These are phyloP conservation scores for Hymenoscyphus fraxineus DNA, from an alignment of 2,329 filamentous ascomycete genomes.

Conservation along the genomic window DNA sequence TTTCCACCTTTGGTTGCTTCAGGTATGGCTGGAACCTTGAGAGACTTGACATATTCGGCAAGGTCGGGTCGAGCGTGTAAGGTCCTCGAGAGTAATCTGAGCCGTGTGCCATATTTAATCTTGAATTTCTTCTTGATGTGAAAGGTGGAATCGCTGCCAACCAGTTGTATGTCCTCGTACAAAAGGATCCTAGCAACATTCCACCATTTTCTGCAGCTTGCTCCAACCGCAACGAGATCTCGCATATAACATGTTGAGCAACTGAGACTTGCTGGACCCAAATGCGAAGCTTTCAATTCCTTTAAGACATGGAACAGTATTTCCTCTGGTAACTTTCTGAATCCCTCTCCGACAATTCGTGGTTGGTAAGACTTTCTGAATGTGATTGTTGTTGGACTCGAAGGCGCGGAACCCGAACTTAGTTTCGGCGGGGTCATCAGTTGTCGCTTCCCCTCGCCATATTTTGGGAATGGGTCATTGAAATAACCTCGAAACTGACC, in stretches of 20 bases:
- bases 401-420: conserved; percentile 5
- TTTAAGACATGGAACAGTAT: conserved; percentile 55
- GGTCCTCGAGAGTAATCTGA: conserved; percentile 55
- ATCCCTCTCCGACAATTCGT: conserved; percentile 45
- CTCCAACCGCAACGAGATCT: conserved; percentile 50
- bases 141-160: conserved; percentile 50
- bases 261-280: conserved; percentile 45
- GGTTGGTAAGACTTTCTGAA: conserved; percentile 18
- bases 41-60: conserved; percentile 51
- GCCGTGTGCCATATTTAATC: conserved; percentile 47
- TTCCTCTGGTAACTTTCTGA: conserved; percentile 54
- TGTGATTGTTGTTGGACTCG: conserved; percentile 8
- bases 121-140: conserved; percentile 57
- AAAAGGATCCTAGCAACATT: conserved; percentile 40
- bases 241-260: conserved; percentile 65
- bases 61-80: conserved; percentile 51
- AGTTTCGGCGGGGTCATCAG: conserved; percentile 22
- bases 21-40: conserved; percentile 53
- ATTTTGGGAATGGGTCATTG: conserved; percentile 17
- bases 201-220: conserved; percentile 50
- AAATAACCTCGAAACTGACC: conserved; percentile 10
- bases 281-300: conserved; percentile 50
- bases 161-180: conserved; percentile 56
- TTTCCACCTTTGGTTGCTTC: conserved; percentile 35
- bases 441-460: conserved; percentile 12